Percentiles rank a stretch among this genome's conserved stretches.
These are phyloP conservation scores for Puccinia novopanici DNA, from an alignment of 1,284 basidiomycete genomes.

Conservation along the genomic window DNA sequence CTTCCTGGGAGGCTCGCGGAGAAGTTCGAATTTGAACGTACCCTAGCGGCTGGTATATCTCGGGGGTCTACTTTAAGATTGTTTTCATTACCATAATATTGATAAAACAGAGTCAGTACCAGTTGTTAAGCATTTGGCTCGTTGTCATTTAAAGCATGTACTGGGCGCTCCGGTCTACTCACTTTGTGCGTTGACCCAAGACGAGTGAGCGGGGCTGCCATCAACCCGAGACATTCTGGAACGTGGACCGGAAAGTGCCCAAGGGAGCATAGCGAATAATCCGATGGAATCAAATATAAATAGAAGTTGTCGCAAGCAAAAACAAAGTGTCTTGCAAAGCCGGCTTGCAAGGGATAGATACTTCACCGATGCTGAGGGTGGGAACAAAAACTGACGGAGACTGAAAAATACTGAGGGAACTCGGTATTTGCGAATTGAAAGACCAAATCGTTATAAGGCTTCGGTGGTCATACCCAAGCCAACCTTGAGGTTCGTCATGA, in stretches of 20 bases:
- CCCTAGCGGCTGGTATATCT: background rate
- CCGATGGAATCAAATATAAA: background rate
- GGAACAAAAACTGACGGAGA: slow-evolving; percentile 14
- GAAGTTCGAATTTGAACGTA: background rate
- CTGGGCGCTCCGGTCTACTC: background rate
- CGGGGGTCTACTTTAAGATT: background rate
- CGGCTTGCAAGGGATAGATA: slow-evolving; percentile 18
- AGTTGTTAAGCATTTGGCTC: background rate
- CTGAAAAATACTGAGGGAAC: background rate
- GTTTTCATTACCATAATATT: background rate
- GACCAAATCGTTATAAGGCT: background rate
- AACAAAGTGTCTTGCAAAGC: slow-evolving; percentile 7
- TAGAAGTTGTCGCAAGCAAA: background rate
- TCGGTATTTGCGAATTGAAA: background rate
- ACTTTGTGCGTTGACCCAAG: background rate
- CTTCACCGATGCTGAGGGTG: background rate
- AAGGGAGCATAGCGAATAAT: slow-evolving; percentile 5
- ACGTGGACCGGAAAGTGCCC: background rate
- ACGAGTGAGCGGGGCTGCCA: background rate
- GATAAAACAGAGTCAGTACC: background rate
- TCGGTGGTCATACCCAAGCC: background rate
- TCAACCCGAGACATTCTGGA: background rate
- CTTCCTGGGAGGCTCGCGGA: background rate
- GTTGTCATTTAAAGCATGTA: background rate
- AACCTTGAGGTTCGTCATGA: background rate